Base-by-base conservation (phyloP, 306 rosid genomes). In the Sicyos baderoa region DNA sequence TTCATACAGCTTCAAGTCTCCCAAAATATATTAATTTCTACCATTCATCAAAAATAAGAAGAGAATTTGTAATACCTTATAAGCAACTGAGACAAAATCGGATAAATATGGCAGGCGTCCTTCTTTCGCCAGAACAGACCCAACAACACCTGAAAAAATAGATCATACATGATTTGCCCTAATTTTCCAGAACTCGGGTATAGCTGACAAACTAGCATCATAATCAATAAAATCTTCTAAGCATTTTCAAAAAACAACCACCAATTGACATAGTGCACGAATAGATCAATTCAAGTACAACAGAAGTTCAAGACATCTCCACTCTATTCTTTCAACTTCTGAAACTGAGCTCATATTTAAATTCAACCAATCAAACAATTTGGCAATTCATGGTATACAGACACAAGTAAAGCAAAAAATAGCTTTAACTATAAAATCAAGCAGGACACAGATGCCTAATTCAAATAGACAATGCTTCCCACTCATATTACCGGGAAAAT, bases 81-180 rank as follows among this genome's bases (percentile, higher is more conserved):
- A 83, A 70, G 96, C 92, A 72, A 97, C 91, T 2, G 99, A 85
- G 23, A 85, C 77, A 2, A 86, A 14, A 83, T 83, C 84, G 60
- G 95, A 84, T 19, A 85, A 80, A 45, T 82, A 85, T 3, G 88
- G 72, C 6, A 85, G 19, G 11, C 88, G 77, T 47, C 95, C 96
- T 75, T 94, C 99, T 73, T 90, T 87, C 12, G 89, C 99, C 74
- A 94, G 74, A 47, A 83, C 86, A 22, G 97, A 90, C 70, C 99
- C 99, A 72, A 85, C 74, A 74, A 94, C 42, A 71, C 99, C 99
- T 94, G 70, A 73, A 17, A 73, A 14, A 67, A 49, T 23, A 67
- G 56, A 67, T 14, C 44, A 23, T 15, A 3, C 23, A 18, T 67
- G 16, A 67, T 67, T 48, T 15, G 15, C 19, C 50, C 57, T 16